phyloP scores from a whole-genome alignment of 2,329 filamentous ascomycete genomes.

The Plectosphaerella sp. region DNA sequence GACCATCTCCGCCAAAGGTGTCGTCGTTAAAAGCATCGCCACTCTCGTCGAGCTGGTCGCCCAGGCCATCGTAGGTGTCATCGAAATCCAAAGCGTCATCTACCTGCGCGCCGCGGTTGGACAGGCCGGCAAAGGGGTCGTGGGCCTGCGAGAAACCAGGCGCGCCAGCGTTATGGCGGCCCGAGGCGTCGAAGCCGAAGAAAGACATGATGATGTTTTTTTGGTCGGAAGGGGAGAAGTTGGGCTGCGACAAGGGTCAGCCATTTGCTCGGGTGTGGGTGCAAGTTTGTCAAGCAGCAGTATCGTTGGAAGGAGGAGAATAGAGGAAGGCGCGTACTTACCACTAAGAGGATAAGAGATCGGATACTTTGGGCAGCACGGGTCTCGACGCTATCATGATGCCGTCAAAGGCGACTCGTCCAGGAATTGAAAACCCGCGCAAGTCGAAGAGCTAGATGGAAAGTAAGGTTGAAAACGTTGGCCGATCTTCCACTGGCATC shows the following conservation, averaged over 20 bases:
- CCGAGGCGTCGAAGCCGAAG: conserved; percentile 74
- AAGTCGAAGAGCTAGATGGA: not conserved
- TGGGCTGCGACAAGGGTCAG: conserved; percentile 6
- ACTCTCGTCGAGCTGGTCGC: conserved; percentile 83
- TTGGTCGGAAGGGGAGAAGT: not conserved
- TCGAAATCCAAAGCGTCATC: conserved; percentile 73
- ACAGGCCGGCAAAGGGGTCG: conserved; percentile 85
- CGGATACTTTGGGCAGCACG: conserved; percentile 22
- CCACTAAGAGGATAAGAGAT: conserved; percentile 34
- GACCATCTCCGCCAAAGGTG: conserved; percentile 61
- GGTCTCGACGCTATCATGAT: conserved; percentile 36
- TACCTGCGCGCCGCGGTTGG: conserved; percentile 56
- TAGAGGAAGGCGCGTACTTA: conserved; percentile 19
- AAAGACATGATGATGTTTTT: conserved; percentile 66
- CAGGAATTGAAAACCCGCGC: not conserved
- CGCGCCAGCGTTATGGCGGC: conserved; percentile 62
- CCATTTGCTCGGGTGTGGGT: not conserved
- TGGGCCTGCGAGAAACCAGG: conserved; percentile 78
- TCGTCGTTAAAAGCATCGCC: conserved; percentile 96
- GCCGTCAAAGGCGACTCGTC: conserved; percentile 20
- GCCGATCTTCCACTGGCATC: not conserved
- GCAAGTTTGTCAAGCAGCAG: not conserved
- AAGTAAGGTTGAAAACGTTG: not conserved
- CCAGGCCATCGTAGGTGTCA: conserved; percentile 93
- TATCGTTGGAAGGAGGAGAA: too few species aligned